phyloP scores from a whole-genome alignment of 257 asterid genomes.

The Ehretia macrophylla region DNA sequence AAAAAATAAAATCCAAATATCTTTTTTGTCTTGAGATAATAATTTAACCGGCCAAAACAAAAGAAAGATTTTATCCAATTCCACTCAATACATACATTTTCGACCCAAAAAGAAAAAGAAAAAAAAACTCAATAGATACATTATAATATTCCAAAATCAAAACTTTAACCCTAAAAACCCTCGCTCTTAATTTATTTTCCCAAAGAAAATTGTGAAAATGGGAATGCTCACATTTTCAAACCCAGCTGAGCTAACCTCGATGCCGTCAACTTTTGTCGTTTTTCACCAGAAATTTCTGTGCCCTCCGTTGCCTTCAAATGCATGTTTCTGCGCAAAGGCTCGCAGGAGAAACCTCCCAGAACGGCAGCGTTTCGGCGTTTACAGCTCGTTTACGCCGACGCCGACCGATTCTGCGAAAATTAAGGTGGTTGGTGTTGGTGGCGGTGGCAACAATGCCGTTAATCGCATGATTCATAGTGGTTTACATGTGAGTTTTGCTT shows the following conservation, averaged over 20 bases:
- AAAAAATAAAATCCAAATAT: too few relatives aligned
- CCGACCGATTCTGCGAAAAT: slow-evolving; percentile 67
- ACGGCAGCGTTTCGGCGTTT: slow-evolving; percentile 38
- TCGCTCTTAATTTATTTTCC: too few relatives aligned
- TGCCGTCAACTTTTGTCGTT: slow-evolving; percentile 38
- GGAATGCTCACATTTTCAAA: slow-evolving; percentile 46
- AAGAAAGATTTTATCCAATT: too few relatives aligned
- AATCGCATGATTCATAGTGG: slow-evolving; percentile 98
- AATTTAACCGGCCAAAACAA: too few relatives aligned
- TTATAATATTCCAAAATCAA: too few relatives aligned
- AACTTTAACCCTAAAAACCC: too few relatives aligned
- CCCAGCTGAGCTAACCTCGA: slow-evolving; percentile 50
- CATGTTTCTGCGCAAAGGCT: slow-evolving; percentile 16
- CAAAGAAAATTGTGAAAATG: slow-evolving; percentile 22
- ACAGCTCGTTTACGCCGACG: slow-evolving; percentile 50
- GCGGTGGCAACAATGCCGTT: slow-evolving; percentile 98
- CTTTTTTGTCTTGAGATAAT: too few relatives aligned
- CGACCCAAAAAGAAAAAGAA: too few relatives aligned
- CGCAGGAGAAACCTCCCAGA: slow-evolving; percentile 39
- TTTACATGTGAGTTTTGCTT: slow-evolving; percentile 47
- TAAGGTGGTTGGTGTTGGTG: slow-evolving; percentile 97
- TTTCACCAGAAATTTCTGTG: slow-evolving; percentile 8
- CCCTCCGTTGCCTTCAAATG: slow-evolving; percentile 21
- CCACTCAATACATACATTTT: too few relatives aligned
- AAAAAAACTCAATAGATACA: too few relatives aligned